These are phyloP conservation scores for Fusarium lateritium DNA, from an alignment of 2,329 filamentous ascomycete species.

Conservation along the genomic window DNA sequence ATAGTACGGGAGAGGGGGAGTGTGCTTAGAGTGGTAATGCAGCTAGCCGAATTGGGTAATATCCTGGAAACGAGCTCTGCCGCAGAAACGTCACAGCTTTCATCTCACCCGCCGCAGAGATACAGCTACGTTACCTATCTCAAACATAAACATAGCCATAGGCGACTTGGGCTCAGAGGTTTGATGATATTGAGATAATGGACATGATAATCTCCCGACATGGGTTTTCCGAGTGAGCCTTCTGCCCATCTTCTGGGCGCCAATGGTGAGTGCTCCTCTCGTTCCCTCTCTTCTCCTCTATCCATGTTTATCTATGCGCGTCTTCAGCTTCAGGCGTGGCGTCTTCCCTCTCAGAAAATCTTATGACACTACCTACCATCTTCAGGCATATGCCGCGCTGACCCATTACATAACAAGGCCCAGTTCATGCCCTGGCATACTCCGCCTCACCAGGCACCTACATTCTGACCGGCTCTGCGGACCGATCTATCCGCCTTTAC, in stretches of 20 bases:
- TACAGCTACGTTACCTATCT: background rate
- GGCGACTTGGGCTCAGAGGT: background rate
- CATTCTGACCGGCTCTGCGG: conserved; percentile 87
- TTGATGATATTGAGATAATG: conserved; percentile 39
- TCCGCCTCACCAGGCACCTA: conserved; percentile 81
- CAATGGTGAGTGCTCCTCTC: conserved; percentile 62
- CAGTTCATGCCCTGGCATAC: conserved; percentile 80
- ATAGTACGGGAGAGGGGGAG: conserved; percentile 13
- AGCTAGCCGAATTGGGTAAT: conserved; percentile 32
- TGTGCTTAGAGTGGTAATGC: conserved; percentile 10
- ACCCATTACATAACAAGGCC: conserved; percentile 62
- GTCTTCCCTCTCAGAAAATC: conserved; percentile 3
- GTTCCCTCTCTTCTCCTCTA: background rate
- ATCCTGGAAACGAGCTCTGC: conserved; percentile 30
- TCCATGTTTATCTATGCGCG: background rate
- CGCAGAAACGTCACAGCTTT: conserved; percentile 31
- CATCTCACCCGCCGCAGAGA: conserved; percentile 5
- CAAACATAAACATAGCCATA: background rate
- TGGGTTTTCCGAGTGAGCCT: conserved; percentile 65
- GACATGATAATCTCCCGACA: conserved; percentile 44
- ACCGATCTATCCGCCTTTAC: conserved; percentile 88
- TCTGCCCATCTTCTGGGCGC: conserved; percentile 71
- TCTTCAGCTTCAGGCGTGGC: conserved; percentile 40
- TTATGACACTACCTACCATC: conserved; percentile 6
- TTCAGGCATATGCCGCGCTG: conserved; percentile 30